These are phyloP conservation scores for Arachis monticola DNA, from an alignment of 331 rosid genomes.

Conservation along the genomic window DNA sequence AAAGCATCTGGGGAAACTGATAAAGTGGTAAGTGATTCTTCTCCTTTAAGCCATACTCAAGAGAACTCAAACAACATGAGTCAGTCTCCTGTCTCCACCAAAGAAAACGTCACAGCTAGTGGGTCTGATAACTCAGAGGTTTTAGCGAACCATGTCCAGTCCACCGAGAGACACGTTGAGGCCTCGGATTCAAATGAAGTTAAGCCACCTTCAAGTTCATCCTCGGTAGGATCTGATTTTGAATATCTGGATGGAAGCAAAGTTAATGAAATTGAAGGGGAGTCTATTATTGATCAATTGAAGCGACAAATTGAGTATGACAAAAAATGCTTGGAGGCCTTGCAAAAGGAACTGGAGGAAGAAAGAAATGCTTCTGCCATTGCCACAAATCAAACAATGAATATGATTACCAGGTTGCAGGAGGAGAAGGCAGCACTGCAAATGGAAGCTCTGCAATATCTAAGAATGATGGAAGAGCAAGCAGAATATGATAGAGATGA, in stretches of 20 bases:
- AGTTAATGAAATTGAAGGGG: conserved; percentile 75
- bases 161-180: conserved; percentile 46
- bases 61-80: conserved; percentile 34
- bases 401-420: conserved; percentile 94
- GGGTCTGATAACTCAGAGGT: conserved; percentile 40
- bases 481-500: conserved; percentile 89
- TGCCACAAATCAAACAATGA: conserved; percentile 89
- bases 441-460: conserved; percentile 89
- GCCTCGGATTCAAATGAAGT: conserved; percentile 41
- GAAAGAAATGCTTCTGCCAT: conserved; percentile 83
- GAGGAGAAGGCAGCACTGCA: conserved; percentile 91
- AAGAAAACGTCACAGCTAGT: conserved; percentile 44
- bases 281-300: conserved; percentile 52
- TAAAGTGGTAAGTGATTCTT: conserved; percentile 31
- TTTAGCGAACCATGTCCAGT: conserved; percentile 24
- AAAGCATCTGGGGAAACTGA: conserved; percentile 40
- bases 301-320: conserved; percentile 61
- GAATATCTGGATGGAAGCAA: conserved; percentile 62
- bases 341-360: conserved; percentile 78
- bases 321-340: conserved; percentile 56
- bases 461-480: conserved; percentile 98
- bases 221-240: conserved; percentile 57
- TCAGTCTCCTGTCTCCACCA: conserved; percentile 14
- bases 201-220: conserved; percentile 46
- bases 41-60: conserved; percentile 36